A percentile compares a stretch with the other conserved stretches of the same genome.
Evolutionary conservation across 768 basidiomycete genomes (phyloP).

Genomic region (Termitomyces sp.): DNA sequence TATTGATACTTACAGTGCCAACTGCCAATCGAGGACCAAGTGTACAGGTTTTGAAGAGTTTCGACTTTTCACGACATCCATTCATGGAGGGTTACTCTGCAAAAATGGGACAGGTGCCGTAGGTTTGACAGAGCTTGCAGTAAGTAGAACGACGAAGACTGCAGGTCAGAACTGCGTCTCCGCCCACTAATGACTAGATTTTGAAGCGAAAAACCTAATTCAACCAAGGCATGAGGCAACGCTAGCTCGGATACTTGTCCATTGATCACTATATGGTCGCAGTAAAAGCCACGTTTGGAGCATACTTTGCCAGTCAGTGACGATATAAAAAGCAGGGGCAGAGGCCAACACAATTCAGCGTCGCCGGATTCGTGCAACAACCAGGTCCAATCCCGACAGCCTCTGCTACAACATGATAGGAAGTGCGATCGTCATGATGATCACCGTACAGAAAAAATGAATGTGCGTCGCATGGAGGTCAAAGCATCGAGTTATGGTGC

Average conservation of each 20-base stretch:
- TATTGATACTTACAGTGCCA: background rate
- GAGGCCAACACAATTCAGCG: background rate
- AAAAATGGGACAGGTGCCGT: background rate
- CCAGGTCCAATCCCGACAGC: background rate
- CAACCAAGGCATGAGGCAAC: background rate
- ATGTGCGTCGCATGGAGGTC: background rate
- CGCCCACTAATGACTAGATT: background rate
- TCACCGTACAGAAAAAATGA: background rate
- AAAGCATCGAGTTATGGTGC: background rate
- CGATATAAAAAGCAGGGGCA: background rate
- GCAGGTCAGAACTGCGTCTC: background rate
- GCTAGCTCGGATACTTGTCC: background rate
- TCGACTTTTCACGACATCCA: background rate
- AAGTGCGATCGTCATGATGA: background rate
- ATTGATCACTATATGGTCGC: background rate
- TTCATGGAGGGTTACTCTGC: background rate
- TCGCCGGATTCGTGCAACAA: background rate
- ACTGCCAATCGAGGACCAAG: background rate
- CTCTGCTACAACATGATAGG: background rate
- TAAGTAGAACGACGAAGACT: background rate
- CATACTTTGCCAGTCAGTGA: background rate
- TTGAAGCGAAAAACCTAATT: background rate
- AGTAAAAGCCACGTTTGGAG: conserved; percentile 1
- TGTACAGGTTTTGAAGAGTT: background rate
- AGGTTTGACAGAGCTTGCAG: background rate